These are phyloP conservation scores for Ceriops decandra DNA, from an alignment of 345 rosid genomes.

Conservation along the genomic window DNA sequence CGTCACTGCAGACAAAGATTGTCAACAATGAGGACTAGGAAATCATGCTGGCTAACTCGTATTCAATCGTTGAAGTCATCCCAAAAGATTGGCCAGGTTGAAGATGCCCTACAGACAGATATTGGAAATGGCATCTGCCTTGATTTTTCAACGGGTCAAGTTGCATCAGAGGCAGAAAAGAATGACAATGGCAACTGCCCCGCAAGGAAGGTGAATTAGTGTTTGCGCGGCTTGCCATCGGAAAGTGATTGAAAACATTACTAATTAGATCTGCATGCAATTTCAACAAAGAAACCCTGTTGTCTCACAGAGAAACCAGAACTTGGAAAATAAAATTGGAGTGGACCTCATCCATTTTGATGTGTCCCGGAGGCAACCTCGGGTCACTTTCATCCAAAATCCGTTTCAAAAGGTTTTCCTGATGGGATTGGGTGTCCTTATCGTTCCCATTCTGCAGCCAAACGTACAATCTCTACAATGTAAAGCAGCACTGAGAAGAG, in stretches of 20 bases:
- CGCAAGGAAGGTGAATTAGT: conserved; percentile 63
- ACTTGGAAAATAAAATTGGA: neutral
- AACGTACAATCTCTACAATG: conserved; percentile 52
- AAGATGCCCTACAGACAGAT: conserved; percentile 19
- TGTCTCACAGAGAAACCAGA: conserved; percentile 1
- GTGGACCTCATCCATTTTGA: conserved; percentile 69
- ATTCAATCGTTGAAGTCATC: conserved; percentile 8
- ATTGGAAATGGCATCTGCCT: conserved; percentile 18
- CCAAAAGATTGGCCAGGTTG: conserved; percentile 12
- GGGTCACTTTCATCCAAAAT: conserved; percentile 83
- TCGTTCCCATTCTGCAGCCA: conserved; percentile 55
- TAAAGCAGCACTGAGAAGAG: conserved; percentile 59
- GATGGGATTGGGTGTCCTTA: conserved; percentile 14
- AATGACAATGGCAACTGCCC: conserved; percentile 8
- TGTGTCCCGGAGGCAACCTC: conserved; percentile 70
- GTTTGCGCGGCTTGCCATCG: conserved; percentile 80
- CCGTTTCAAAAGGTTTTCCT: conserved; percentile 53
- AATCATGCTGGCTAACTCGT: conserved; percentile 13
- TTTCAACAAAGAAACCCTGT: neutral
- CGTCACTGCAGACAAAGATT: conserved; percentile 23
- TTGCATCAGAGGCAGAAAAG: conserved; percentile 6
- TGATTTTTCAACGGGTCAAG: conserved; percentile 12
- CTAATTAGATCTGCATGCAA: neutral
- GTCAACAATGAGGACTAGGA: conserved; percentile 12
- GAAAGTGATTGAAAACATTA: conserved; percentile 6